A percentile compares a stretch with the other conserved stretches of the same genome.
phyloP scores from a whole-genome alignment of 2,329 filamentous ascomycete species.

The Nothomitra cinnamomea region DNA sequence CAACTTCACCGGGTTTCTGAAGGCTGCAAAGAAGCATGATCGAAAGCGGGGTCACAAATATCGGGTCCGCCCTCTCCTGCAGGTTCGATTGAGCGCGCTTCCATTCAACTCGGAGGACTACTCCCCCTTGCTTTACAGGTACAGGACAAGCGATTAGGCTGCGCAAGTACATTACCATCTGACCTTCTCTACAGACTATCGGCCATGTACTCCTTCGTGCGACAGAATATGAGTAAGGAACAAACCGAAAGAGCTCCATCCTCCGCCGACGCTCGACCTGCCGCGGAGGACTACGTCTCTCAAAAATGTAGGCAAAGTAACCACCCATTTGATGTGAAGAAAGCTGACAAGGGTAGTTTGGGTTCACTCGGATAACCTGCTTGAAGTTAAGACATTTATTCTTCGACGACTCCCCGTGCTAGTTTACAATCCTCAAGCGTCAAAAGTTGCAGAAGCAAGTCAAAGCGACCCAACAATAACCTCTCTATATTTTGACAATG shows the following conservation, averaged over 20 bases:
- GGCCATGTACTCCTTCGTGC: constrained; percentile 88
- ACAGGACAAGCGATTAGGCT: background rate
- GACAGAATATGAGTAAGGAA: constrained; percentile 31
- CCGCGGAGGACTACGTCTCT: constrained; percentile 56
- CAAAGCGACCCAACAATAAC: constrained; percentile 77
- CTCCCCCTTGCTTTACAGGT: constrained; percentile 65
- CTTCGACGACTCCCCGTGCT: constrained; percentile 78
- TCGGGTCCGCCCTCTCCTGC: constrained; percentile 78
- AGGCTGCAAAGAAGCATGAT: constrained; percentile 98
- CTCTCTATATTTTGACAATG: constrained; percentile 88
- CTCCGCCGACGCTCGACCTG: constrained; percentile 24
- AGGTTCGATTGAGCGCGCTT: constrained; percentile 71
- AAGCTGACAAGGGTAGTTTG: constrained; percentile 42
- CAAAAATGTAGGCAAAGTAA: constrained; percentile 52
- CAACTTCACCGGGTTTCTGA: constrained; percentile 95
- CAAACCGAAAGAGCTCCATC: constrained; percentile 21
- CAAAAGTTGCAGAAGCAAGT: constrained; percentile 63
- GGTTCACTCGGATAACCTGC: constrained; percentile 87
- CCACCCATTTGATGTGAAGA: background rate
- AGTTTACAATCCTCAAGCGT: constrained; percentile 76
- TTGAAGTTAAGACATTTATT: constrained; percentile 94
- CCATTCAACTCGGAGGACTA: constrained; percentile 96
- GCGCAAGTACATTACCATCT: background rate
- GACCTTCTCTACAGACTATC: constrained; percentile 36
- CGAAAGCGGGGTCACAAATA: constrained; percentile 76